Percentiles rank a stretch among this genome's conserved stretches.
Conservation (phyloP, 2,329 filamentous ascomycete genomes). For the Epichloe aotearoae region DNA sequence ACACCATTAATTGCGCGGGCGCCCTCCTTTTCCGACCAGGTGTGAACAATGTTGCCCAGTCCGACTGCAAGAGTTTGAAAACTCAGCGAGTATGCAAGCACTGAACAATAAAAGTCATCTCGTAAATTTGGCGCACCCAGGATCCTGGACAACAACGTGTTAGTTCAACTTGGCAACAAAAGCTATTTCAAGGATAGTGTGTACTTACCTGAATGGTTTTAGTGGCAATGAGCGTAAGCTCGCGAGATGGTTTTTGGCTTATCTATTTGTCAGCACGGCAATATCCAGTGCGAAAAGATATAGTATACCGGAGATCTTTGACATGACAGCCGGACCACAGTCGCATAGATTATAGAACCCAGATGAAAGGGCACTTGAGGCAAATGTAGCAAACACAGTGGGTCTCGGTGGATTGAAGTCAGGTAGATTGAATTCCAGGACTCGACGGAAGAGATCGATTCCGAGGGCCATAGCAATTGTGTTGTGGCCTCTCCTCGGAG, state of each 20-base stretch:
- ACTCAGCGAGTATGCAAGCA: constrained; percentile 70
- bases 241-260: constrained; percentile 2
- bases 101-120: constrained; percentile 91
- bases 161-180: background rate
- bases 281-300: background rate
- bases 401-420: background rate
- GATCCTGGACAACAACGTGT: constrained; percentile 36
- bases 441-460: constrained; percentile 54
- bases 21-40: constrained; percentile 70
- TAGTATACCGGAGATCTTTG: background rate
- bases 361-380: background rate
- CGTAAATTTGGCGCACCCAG: constrained; percentile 80
- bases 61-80: constrained; percentile 72
- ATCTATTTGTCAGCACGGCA: background rate
- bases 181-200: background rate
- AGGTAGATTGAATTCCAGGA: constrained; percentile 42
- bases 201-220: constrained; percentile 61
- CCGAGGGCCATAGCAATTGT: constrained; percentile 69
- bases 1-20: constrained; percentile 35
- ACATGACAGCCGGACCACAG: background rate
- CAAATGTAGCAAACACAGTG: constrained; percentile 12
- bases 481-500: constrained; percentile 51
- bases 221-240: constrained; percentile 42
- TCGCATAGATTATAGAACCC: background rate
- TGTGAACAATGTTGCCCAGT: constrained; percentile 64